Evolutionary conservation across 2,329 filamentous ascomycete species (phyloP).

Genomic region (Penicillium occitanis): DNA sequence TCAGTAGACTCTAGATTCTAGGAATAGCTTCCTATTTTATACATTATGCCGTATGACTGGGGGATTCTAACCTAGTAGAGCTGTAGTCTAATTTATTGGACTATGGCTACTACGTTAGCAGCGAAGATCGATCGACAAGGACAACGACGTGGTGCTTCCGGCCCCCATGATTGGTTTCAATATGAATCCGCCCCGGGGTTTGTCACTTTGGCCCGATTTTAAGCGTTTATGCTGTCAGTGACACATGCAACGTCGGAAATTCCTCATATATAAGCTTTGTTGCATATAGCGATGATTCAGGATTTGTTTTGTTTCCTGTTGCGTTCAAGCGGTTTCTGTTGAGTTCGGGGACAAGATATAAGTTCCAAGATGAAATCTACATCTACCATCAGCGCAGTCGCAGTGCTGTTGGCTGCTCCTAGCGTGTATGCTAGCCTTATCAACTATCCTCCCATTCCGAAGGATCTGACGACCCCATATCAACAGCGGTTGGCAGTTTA

Average conservation of each 20-base stretch:
- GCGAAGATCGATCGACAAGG: not conserved
- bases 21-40: conserved; percentile 1
- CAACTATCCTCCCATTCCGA: conserved; percentile 49
- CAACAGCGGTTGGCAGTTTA: conserved; percentile 57
- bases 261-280: not conserved
- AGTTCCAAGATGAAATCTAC: not conserved
- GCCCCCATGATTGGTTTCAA: conserved; percentile 6
- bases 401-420: conserved; percentile 2
- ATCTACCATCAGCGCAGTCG: not conserved
- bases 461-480: conserved; percentile 54
- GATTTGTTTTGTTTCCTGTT: not conserved
- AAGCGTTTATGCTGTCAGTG: not conserved
- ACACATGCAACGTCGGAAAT: not conserved
- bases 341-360: not conserved
- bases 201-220: not conserved
- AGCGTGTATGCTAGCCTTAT: conserved; percentile 30
- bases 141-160: not conserved
- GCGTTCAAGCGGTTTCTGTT: not conserved
- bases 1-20: not conserved
- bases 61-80: not conserved
- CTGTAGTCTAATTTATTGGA: not conserved
- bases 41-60: not conserved
- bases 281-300: not conserved
- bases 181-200: not conserved
- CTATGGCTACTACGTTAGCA: conserved; percentile 1